Evolutionary conservation across 345 rosid species (phyloP).

Genomic region (Euphorbia tirucalli): DNA sequence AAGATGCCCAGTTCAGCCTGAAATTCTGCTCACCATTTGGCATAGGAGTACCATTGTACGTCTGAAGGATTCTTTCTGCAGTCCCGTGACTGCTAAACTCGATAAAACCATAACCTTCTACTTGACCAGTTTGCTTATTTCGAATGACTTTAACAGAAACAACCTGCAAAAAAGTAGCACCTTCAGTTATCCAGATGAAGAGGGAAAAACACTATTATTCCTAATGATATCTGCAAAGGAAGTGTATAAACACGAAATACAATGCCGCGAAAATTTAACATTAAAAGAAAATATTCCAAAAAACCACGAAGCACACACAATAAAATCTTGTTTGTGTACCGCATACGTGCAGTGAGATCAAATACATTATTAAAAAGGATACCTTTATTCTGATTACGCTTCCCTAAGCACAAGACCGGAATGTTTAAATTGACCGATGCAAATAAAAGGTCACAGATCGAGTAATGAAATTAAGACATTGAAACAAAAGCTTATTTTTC

Average conservation of each 20-base stretch:
- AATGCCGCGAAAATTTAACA: background rate
- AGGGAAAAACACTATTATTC: background rate
- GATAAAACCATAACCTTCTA: constrained; percentile 83
- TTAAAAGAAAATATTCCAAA: background rate
- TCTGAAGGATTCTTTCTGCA: constrained; percentile 77
- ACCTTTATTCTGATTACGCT: no score
- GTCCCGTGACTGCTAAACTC: constrained; percentile 67
- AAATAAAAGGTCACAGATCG: no score
- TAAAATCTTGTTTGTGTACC: background rate
- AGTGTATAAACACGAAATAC: background rate
- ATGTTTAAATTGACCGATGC: no score
- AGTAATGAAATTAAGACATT: no score
- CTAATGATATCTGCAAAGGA: background rate
- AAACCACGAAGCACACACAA: background rate
- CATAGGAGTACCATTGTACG: constrained; percentile 63
- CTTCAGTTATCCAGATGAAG: background rate
- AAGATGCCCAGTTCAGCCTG: constrained; percentile 83
- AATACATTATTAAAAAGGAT: no score
- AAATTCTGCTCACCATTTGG: constrained; percentile 71
- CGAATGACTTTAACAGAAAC: constrained; percentile 68
- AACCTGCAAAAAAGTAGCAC: constrained; percentile 39
- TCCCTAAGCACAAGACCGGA: no score
- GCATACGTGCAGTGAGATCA: no score
- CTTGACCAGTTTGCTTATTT: constrained; percentile 66
- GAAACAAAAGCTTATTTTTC: no score